Evolutionary conservation across 2,329 filamentous ascomycete genomes (phyloP).

Genomic region (Xylaria sp.): DNA sequence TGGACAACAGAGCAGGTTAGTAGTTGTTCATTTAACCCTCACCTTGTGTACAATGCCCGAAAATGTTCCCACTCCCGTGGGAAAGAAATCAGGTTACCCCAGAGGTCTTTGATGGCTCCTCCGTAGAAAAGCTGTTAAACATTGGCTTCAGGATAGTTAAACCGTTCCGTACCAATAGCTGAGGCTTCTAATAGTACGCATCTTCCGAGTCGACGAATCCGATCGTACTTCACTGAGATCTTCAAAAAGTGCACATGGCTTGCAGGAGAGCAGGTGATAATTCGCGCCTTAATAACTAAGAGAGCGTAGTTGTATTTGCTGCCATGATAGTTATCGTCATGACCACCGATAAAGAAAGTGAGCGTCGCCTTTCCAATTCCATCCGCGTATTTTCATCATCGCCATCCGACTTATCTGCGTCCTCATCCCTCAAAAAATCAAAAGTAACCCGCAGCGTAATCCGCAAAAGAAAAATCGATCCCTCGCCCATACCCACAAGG

Average conservation of each 20-base stretch:
- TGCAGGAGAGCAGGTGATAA: conserved; percentile 4
- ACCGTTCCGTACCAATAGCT: background rate
- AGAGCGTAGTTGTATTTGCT: conserved; percentile 17
- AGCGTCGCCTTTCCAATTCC: conserved; percentile 9
- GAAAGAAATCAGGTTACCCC: background rate
- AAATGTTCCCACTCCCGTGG: background rate
- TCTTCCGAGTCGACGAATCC: background rate
- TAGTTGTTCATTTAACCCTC: too few species aligned
- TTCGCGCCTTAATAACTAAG: conserved; percentile 4
- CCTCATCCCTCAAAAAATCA: conserved; percentile 8
- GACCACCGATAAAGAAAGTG: conserved; percentile 17
- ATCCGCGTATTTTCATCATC: background rate
- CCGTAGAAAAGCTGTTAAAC: background rate
- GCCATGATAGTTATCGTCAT: conserved; percentile 21
- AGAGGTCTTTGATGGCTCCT: background rate
- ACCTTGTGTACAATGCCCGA: background rate
- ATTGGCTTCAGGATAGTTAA: background rate
- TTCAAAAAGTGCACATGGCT: background rate
- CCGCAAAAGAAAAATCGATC: conserved; percentile 15
- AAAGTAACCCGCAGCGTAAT: conserved; percentile 16
- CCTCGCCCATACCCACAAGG: conserved; percentile 12
- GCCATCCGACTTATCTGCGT: background rate
- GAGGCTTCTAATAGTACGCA: background rate
- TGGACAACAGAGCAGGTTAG: too few species aligned
- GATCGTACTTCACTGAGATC: too few species aligned